Evolutionary conservation across 495 filamentous ascomycete species (phyloP).

Genomic region (Wilcoxina mikolae): DNA sequence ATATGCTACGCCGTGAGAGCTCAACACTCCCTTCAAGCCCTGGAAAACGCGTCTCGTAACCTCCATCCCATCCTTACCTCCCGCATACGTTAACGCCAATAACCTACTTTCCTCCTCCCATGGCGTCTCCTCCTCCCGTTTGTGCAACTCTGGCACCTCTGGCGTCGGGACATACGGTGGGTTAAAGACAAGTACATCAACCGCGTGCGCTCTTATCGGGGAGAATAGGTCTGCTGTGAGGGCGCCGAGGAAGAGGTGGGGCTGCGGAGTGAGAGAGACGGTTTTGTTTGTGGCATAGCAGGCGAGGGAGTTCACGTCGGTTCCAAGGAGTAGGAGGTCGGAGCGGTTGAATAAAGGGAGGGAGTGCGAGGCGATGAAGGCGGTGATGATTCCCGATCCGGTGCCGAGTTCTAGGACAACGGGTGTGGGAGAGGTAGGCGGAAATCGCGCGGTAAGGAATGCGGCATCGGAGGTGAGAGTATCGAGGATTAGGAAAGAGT

Average conservation of each 20-base stretch:
- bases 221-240: slow-evolving; percentile 50
- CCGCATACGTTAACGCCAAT: slow-evolving; percentile 75
- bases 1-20: slow-evolving; percentile 64
- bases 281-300: slow-evolving; percentile 55
- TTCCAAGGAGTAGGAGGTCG: slow-evolving; percentile 55
- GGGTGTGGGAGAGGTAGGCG: slow-evolving; percentile 32
- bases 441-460: slow-evolving; percentile 56
- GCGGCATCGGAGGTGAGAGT: slow-evolving; percentile 69
- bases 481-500: slow-evolving; percentile 89
- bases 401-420: slow-evolving; percentile 75
- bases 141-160: slow-evolving; percentile 41
- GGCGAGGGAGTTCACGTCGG: slow-evolving; percentile 71
- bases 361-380: slow-evolving; percentile 68
- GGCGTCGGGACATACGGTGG: slow-evolving; percentile 87
- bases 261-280: slow-evolving; percentile 30
- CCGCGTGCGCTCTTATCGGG: slow-evolving; percentile 38
- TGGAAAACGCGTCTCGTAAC: slow-evolving; percentile 64
- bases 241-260: slow-evolving; percentile 40
- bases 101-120: slow-evolving; percentile 65
- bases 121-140: slow-evolving; percentile 28
- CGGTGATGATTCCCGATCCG: slow-evolving; percentile 81
- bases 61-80: slow-evolving; percentile 84
- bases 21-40: slow-evolving; percentile 48
- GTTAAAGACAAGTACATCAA: slow-evolving; percentile 89
- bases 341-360: slow-evolving; percentile 52